Evolutionary conservation across 768 basidiomycete species (phyloP), one percentile per base, ranked within the genome.

Genomic region (Bullera alba): DNA sequence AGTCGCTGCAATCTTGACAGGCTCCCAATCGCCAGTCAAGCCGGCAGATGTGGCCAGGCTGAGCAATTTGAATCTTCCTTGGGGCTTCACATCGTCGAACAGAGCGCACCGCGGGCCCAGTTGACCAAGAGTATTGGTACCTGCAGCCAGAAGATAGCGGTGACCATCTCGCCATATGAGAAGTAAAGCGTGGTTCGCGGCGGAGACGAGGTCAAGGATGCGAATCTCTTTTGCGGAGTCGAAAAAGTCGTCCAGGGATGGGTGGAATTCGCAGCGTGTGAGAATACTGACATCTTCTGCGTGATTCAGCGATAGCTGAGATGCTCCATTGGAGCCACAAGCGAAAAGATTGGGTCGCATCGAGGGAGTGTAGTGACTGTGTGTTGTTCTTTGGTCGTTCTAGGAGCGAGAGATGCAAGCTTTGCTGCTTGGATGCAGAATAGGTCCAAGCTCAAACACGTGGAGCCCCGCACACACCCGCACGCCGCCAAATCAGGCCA

Each of bases 161-260:
- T n/a, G 10, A 5, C 32, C 22, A 8, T 6, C 15, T 6, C 36
- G 46, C 6, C 32, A 26, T 14, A 86, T 67, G 12, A 93, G 77
- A 5, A 82, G 66, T 0, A 93, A 69, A 0, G 89, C 83, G 63
- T 93, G 90, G 55, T 87, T 88, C 2, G 86, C 83, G 1, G 90
- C 85, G 41, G 79, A 79, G 1, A 79, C 79, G 56, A 93, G 67
- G 19, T 80, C 70, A 6, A 78, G 14, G 21, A 89, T 58, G 1
- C 22, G 17, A 3, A 37, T 12, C 8, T 34, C 3, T 1, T 32
- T 2, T 23, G 10, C 14, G 21, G 27, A 7, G 28, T 34, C 25
- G 27, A 44, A 28, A 30, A 44, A 27, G 15, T 36, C 27, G 21
- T 42, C 14, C 22, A 54, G 12, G 22, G 56, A 51, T 12, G 64